Evolutionary conservation across 2,329 filamentous ascomycete species (phyloP), one percentile per base, ranked within the genome.

Genomic region (Monilinia laxa): DNA sequence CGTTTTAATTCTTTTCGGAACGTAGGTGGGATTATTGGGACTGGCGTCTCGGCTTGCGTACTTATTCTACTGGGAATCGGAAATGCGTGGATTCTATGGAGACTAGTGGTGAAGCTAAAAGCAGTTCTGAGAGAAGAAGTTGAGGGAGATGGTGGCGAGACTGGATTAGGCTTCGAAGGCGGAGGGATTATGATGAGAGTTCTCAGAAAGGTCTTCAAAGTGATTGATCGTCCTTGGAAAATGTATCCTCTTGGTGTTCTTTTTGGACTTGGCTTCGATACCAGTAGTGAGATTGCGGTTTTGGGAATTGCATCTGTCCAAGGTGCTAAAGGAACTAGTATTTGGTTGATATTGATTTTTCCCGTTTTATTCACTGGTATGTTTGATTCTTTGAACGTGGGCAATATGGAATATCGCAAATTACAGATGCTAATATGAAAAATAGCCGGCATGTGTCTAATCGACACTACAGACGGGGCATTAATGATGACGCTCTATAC

Each of bases 401-500:
- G 35, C 2, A 23, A 42, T 11, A 35, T 14, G 5, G 6, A 14
- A 12, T 11, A 10, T n/a, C 4, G 18, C 0, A 40, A 14, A 25
- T 10, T 11, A 7, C 40, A 25, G 3, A 23, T 20, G 25, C 52
- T 52, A 45, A 53, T 14, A 35, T 14, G 1, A 9, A 28, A n/a
- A 64, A 16, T 59, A 89, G 92, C 90, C 0, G 95, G 92, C 67
- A 98, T 99, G 95, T 97, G 93, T 77, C 83, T 98, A 28, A 82
- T 98, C 7, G 95, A 98, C 78, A 97, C 93, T 0, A 90, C 89
- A 0, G 95, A 98, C 73, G 94, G 94, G 31, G 94, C 94, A 1
- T 83, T 97, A 25, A 98, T 98, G 93, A 93, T 97, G 86, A 89
- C 90, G 0, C 82, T 98, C 1, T 98, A 99, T 78, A 93, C 93